These are phyloP conservation scores for Colletotrichum theobromicola DNA, from an alignment of 2,329 filamentous ascomycete genomes.

Conservation along the genomic window DNA sequence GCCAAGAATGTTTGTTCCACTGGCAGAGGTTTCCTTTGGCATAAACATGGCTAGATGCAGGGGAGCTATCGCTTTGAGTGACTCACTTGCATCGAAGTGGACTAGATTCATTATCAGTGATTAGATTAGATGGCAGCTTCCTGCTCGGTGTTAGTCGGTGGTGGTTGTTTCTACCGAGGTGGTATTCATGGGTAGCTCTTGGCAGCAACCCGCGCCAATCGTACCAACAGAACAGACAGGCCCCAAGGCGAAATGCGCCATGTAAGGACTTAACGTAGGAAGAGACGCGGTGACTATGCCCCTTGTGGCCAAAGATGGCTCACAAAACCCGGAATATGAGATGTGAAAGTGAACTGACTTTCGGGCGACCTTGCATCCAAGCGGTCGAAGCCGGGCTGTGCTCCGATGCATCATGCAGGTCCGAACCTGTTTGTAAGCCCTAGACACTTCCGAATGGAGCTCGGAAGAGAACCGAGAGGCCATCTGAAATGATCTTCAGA, in stretches of 20 bases:
- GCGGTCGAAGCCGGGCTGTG: not conserved
- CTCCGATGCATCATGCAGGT: not conserved
- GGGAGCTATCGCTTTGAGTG: not conserved
- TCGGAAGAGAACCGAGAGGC: not conserved
- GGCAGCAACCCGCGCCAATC: not conserved
- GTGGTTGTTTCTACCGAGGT: not conserved
- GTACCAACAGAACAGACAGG: not conserved
- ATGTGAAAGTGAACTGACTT: not conserved
- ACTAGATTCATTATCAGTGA: not conserved
- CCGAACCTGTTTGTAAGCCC: not conserved
- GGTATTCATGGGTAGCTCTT: not conserved
- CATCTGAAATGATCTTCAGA: not conserved
- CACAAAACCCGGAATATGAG: not conserved
- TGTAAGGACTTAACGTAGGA: not conserved
- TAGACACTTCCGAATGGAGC: not conserved
- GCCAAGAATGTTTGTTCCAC: not conserved
- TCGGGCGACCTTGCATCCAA: not conserved
- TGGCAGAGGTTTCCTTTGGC: not conserved
- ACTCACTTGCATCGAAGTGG: not conserved
- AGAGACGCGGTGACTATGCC: not conserved
- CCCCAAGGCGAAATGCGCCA: not conserved
- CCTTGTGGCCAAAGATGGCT: not conserved
- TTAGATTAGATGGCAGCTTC: conserved; percentile 7
- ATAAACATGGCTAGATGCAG: not conserved
- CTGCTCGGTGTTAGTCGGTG: conserved; percentile 6